Evolutionary conservation across 345 rosid genomes (phyloP), one percentile per base, ranked within the genome.

Genomic region (Nephelium lappaceum): DNA sequence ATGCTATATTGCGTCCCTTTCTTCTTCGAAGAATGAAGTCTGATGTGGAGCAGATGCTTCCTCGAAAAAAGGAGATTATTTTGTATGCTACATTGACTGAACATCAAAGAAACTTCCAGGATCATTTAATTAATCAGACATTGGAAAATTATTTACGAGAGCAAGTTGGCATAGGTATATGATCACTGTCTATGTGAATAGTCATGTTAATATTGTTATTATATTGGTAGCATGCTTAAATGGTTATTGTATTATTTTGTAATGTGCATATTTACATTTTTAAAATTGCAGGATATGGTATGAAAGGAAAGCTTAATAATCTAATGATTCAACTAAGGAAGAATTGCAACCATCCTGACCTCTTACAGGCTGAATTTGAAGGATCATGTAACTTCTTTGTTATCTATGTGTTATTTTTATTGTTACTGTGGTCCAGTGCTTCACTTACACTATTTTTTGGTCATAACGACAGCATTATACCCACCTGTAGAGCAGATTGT

Each of bases 291-390:
- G 94, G 89, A 39, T 78, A 36, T 27, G 91, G 92, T 62, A 78
- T 81, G 81, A 93, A 84, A 82, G 89, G 94, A 75, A 96, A 85
- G 86, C 94, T 96, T 63, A 93, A 88, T 84, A 94, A 94, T 83
- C 72, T 94, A 78, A 77, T 86, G 87, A 0, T 93, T 75, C 99
- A 96, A 83, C 98, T 96, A 25, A 86, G 97, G 72, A 96, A 96
- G 87, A 96, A 96, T 71, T 96, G 98, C 94, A 91, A 93, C 89
- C 99, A 96, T 84, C 99, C 99, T 5, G 98, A 96, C 83, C 95
- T 96, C 77, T 82, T 94, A 43, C 91, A 82, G 80, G 90, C 94
- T 6, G 93, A 87, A 47, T 83, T 88, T 61, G 81, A 82, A 78
- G 98, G 92, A 74, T 88, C 98, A 85, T 85, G 99, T 94, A 90